phyloP scores from a whole-genome alignment of 345 rosid genomes.

The Sonneratia alba region DNA sequence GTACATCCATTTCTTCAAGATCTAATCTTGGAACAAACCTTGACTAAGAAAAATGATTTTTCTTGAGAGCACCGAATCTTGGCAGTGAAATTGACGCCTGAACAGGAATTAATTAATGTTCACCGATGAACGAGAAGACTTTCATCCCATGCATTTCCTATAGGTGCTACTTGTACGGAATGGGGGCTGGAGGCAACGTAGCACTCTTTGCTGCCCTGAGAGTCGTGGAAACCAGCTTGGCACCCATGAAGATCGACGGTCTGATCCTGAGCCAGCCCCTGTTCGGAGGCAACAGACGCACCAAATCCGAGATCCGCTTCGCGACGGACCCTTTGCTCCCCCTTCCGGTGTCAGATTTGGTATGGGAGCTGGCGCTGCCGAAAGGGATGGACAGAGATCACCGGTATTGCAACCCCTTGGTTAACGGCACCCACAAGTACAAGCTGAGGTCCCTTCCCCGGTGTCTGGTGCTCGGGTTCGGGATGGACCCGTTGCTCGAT shows the following conservation, averaged over 20 bases:
- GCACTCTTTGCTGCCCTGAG: constrained; percentile 17
- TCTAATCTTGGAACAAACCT: no score
- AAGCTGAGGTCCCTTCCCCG: constrained; percentile 8
- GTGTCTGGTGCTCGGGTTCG: constrained; percentile 16
- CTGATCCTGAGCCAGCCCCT: constrained; percentile 25
- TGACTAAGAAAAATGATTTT: no score
- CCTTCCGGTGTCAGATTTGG: constrained; percentile 13
- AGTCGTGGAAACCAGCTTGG: constrained; percentile 2
- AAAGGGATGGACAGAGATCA: constrained; percentile 30
- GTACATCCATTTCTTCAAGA: no score
- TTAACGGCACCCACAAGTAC: constrained; percentile 7
- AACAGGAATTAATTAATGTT: no score
- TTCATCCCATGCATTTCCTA: neutral
- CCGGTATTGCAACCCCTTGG: constrained; percentile 24
- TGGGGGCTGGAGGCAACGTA: constrained; percentile 28
- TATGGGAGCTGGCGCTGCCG: constrained; percentile 37
- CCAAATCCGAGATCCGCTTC: constrained; percentile 14
- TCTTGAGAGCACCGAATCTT: no score
- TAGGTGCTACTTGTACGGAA: constrained; percentile 23
- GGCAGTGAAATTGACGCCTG: no score
- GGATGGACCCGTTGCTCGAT: constrained; percentile 19
- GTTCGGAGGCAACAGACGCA: constrained; percentile 27
- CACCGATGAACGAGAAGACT: neutral
- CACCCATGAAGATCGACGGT: constrained; percentile 18
- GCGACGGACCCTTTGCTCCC: constrained; percentile 19